Evolutionary conservation across 306 rosid species (phyloP).

Genomic region (Fragaria vesca): DNA sequence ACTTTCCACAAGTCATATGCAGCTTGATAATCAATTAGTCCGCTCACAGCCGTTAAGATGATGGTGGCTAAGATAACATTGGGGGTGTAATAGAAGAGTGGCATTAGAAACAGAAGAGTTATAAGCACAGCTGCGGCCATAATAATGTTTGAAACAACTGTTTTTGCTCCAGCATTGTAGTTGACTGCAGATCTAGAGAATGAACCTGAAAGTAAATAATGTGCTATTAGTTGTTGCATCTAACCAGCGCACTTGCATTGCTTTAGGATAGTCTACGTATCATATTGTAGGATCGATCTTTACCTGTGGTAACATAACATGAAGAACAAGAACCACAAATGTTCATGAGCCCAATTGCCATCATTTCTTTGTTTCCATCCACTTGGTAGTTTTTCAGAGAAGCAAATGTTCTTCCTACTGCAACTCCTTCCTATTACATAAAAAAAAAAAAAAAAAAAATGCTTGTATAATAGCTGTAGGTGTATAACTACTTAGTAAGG

Average conservation of each 20-base stretch:
- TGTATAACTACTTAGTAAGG: background rate
- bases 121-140: constrained; percentile 93
- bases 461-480: background rate
- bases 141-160: constrained; percentile 77
- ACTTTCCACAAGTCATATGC: constrained; percentile 78
- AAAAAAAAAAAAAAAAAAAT: constrained; percentile 1
- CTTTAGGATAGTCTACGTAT: constrained; percentile 17
- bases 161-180: constrained; percentile 89
- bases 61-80: constrained; percentile 83
- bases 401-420: constrained; percentile 98
- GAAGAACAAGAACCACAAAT: constrained; percentile 91
- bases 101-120: constrained; percentile 92
- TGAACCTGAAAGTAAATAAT: constrained; percentile 54
- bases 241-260: background rate
- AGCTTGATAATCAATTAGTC: constrained; percentile 74
- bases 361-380: constrained; percentile 99
- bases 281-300: background rate
- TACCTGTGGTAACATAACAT: constrained; percentile 91
- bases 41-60: constrained; percentile 90
- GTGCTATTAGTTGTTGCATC: constrained; percentile 6
- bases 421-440: constrained; percentile 82
- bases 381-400: constrained; percentile 87
- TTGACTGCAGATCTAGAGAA: constrained; percentile 97
- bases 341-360: constrained; percentile 97
- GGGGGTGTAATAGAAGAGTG: constrained; percentile 88